phyloP scores from a whole-genome alignment of 2,329 filamentous ascomycete genomes.

The Hysterium pulicare region DNA sequence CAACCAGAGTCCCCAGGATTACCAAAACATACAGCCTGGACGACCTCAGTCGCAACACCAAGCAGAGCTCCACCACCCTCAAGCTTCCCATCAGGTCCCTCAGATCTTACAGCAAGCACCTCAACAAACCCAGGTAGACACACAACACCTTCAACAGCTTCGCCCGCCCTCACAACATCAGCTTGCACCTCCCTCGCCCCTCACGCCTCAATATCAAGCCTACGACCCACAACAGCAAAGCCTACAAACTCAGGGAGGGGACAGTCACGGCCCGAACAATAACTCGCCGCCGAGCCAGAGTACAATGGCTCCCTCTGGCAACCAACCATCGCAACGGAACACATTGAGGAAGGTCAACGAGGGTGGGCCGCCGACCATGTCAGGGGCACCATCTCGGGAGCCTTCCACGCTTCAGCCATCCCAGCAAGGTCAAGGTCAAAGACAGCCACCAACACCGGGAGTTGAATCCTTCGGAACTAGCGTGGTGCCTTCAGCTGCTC shows the following conservation, averaged over 20 bases:
- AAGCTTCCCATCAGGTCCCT: slow-evolving; percentile 25
- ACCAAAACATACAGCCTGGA: slow-evolving; percentile 22
- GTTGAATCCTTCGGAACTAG: slow-evolving; percentile 44
- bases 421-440: slow-evolving; percentile 35
- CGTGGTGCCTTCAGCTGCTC: slow-evolving; percentile 43
- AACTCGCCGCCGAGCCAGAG: slow-evolving; percentile 30
- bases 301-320: slow-evolving; percentile 28
- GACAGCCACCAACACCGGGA: slow-evolving; percentile 35
- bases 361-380: slow-evolving; percentile 20
- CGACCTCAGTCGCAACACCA: slow-evolving; percentile 30
- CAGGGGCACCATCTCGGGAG: slow-evolving; percentile 32
- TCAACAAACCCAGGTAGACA: slow-evolving; percentile 17
- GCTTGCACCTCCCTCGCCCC: slow-evolving; percentile 33
- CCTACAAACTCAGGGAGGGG: slow-evolving; percentile 21
- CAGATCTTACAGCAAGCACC: slow-evolving; percentile 28
- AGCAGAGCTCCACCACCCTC: slow-evolving; percentile 30
- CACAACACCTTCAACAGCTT: slow-evolving; percentile 28
- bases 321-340: slow-evolving; percentile 20
- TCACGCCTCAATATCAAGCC: slow-evolving; percentile 24
- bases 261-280: slow-evolving; percentile 23
- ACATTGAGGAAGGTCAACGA: slow-evolving; percentile 35
- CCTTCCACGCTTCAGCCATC: slow-evolving; percentile 33
- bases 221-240: slow-evolving; percentile 31
- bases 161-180: slow-evolving; percentile 33
- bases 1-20: slow-evolving; percentile 27